These are phyloP conservation scores for Silene conica DNA, from an alignment of 148 eudicot species.

Conservation along the genomic window DNA sequence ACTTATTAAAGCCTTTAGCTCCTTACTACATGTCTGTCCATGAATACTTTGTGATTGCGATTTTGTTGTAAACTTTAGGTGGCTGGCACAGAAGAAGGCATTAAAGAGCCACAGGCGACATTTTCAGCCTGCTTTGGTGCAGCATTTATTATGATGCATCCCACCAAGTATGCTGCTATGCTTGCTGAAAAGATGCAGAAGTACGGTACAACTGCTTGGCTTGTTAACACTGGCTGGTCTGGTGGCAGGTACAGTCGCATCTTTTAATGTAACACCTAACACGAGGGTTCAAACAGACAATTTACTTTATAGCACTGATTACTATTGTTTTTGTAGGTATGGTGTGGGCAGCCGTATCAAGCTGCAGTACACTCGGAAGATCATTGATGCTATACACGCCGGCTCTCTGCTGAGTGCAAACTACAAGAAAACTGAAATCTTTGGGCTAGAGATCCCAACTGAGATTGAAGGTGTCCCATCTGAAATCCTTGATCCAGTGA, in stretches of 20 bases:
- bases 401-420: conserved; percentile 48
- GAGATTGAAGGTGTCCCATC: conserved; percentile 69
- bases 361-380: conserved; percentile 65
- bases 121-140: conserved; percentile 90
- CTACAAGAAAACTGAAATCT: conserved; percentile 58
- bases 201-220: conserved; percentile 77
- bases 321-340: conserved; percentile 36
- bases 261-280: background rate
- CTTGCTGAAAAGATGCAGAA: conserved; percentile 76
- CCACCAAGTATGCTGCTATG: conserved; percentile 78
- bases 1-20: too few species aligned
- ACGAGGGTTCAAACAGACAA: background rate
- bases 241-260: conserved; percentile 57
- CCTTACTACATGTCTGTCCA: background rate
- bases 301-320: background rate
- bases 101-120: conserved; percentile 72
- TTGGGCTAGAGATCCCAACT: conserved; percentile 75
- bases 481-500: conserved; percentile 70
- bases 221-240: conserved; percentile 83
- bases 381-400: conserved; percentile 71
- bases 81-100: conserved; percentile 74
- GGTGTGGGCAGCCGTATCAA: conserved; percentile 79
- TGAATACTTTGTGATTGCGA: background rate
- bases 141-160: conserved; percentile 81
- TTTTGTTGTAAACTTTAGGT: conserved; percentile 31